A percentile compares a stretch with the other conserved stretches of the same genome.
Conservation (phyloP, 306 rosid species). For the Prosopis cineraria region DNA sequence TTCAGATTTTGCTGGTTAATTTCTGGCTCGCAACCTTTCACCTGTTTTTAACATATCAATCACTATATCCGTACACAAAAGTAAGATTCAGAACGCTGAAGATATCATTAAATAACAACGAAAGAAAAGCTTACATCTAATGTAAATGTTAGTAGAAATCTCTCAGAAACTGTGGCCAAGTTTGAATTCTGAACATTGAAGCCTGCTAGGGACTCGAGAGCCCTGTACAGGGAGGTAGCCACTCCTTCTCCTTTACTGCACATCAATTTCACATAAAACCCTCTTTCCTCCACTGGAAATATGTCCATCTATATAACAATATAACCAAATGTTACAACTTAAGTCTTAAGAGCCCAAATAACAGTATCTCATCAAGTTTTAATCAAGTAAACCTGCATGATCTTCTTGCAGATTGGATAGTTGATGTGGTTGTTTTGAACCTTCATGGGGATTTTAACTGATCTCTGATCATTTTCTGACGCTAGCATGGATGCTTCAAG, state of each 20-base stretch:
- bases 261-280: constrained; percentile 65
- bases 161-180: constrained; percentile 58
- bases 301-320: constrained; percentile 61
- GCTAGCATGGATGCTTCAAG: constrained; percentile 65
- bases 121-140: constrained; percentile 50
- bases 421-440: constrained; percentile 33
- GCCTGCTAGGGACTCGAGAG: constrained; percentile 72
- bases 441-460: constrained; percentile 38
- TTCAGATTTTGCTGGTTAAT: constrained; percentile 78
- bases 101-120: not conserved
- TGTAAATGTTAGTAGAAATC: constrained; percentile 62
- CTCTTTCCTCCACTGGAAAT: constrained; percentile 85
- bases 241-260: constrained; percentile 70
- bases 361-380: not conserved
- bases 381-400: constrained; percentile 58
- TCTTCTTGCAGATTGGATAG: constrained; percentile 48
- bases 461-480: constrained; percentile 45
- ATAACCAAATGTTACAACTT: not conserved
- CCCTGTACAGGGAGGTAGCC: constrained; percentile 65
- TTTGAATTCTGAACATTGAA: constrained; percentile 75
- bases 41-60: constrained; percentile 53
- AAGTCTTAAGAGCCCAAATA: not conserved
- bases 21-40: constrained; percentile 55
- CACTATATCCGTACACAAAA: constrained; percentile 3
- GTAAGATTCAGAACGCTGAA: not conserved